Evolutionary conservation across 306 rosid genomes (phyloP), one percentile per base, ranked within the genome.

Genomic region (Rubus parviflorus): DNA sequence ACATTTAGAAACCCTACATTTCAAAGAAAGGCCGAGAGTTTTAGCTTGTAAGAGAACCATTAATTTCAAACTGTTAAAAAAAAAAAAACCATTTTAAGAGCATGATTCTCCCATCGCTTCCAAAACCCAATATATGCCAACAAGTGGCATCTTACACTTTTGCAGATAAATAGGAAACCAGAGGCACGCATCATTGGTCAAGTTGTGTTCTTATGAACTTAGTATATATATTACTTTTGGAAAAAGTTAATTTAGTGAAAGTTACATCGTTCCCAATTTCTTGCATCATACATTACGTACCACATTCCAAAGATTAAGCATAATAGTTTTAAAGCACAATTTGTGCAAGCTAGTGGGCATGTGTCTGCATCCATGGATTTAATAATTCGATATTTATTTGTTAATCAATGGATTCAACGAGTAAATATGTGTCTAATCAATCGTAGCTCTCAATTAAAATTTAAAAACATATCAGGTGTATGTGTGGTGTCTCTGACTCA

Each of bases 271-370:
- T 58, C 35, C 67, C 37, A 66, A 51, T 20, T 17, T 68, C 25
- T 22, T 68, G n/a, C 54, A 41, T 40, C 22, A 42, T 51, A 80
- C 41, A 40, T 0, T 45, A 45, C 2, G 43, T 54, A 13, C 3
- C 48, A 1, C 52, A 46, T 4, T 42, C 53, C 49, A 46, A 25
- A 13, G 30, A 52, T 38, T 51, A 64, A 75, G 47, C 65, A 65
- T 15, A 17, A 23, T 71, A 63, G 38, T n/a, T 81, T 19, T 63
- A 74, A 35, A 15, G 72, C 17, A 46, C 77, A 30, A 82, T 30
- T 82, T 73, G 80, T 46, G 13, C 74, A 78, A n/a, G n/a, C n/a
- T n/a, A 74, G 83, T 78, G 77, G 77, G 63, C 73, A 22, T 42
- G 82, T 78, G 68, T 67, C 80, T 47, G 69, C 70, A 51, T 74